phyloP scores from a whole-genome alignment of 1,284 basidiomycete species.

The Ceratobasidium sp. region DNA sequence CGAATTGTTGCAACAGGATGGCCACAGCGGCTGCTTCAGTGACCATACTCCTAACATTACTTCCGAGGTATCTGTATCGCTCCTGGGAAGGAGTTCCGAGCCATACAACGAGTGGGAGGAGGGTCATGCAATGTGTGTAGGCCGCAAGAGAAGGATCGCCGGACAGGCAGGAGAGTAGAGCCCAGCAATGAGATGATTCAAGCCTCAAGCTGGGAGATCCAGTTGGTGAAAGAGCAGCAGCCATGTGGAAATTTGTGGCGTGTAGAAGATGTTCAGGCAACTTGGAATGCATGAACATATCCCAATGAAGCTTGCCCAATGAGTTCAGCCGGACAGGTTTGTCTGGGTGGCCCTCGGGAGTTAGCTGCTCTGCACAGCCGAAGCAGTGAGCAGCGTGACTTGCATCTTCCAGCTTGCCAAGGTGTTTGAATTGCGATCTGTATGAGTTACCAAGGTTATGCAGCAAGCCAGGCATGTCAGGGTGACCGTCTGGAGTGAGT shows the following conservation, averaged over 20 bases:
- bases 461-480: neutral
- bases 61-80: neutral
- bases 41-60: neutral
- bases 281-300: too few species aligned
- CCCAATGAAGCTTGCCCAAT: neutral
- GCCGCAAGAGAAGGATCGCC: neutral
- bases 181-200: neutral
- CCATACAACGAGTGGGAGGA: constrained; percentile 5
- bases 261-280: neutral
- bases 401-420: neutral
- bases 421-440: neutral
- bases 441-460: neutral
- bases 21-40: neutral
- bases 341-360: neutral
- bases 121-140: neutral
- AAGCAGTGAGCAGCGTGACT: neutral
- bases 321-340: neutral
- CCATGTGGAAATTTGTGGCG: neutral
- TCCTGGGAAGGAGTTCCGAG: neutral
- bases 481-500: neutral
- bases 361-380: neutral
- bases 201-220: neutral
- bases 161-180: neutral
- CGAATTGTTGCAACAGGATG: neutral
- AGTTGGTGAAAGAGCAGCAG: neutral